Evolutionary conservation across 805 yeast genomes (phyloP).

Genomic region (Yamadazyma scolyti): DNA sequence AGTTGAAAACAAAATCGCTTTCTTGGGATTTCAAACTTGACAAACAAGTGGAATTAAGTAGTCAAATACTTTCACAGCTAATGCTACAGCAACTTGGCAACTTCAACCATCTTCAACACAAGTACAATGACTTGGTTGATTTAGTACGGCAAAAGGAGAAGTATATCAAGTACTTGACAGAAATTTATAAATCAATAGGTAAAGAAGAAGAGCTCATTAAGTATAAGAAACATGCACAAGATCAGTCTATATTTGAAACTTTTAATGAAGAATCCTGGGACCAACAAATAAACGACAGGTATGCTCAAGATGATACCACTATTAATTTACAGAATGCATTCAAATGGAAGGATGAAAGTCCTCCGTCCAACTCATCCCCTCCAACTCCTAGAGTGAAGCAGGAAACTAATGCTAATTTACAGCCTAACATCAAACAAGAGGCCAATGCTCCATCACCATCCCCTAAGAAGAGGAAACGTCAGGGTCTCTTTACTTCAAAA

Average conservation of each 20-base stretch:
- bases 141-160: constrained; percentile 24
- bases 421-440: not conserved
- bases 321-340: not conserved
- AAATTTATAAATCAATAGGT: constrained; percentile 31
- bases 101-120: constrained; percentile 5
- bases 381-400: constrained; percentile 6
- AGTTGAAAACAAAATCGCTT: too few relatives aligned
- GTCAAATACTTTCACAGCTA: too few relatives aligned
- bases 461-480: constrained; percentile 1
- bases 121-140: constrained; percentile 17
- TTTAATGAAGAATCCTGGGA: constrained; percentile 5
- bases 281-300: not conserved
- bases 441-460: not conserved
- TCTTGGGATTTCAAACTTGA: too few relatives aligned
- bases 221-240: constrained; percentile 20
- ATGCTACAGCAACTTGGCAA: constrained; percentile 3
- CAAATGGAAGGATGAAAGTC: not conserved
- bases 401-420: constrained; percentile 1
- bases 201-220: constrained; percentile 30
- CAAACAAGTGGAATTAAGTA: too few relatives aligned
- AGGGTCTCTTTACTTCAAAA: too few relatives aligned
- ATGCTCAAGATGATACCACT: not conserved
- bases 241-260: constrained; percentile 9
- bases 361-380: not conserved
- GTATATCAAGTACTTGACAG: constrained; percentile 27